phyloP scores from a whole-genome alignment of 306 rosid genomes.

The Phaseolus lunatus region DNA sequence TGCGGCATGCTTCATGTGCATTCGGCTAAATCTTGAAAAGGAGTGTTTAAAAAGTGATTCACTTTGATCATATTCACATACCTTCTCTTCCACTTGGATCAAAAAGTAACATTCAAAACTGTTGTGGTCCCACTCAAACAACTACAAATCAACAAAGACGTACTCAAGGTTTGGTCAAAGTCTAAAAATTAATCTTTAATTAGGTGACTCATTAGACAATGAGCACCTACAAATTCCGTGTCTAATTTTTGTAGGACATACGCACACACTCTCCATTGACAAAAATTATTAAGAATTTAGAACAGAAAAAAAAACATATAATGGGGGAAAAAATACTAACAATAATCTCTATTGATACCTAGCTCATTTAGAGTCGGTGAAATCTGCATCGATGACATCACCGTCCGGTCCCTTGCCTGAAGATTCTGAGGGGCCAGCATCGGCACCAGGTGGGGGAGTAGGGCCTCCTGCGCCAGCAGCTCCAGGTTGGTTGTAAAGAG shows the following conservation, averaged over 20 bases:
- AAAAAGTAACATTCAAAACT: not conserved
- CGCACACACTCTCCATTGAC: constrained; percentile 43
- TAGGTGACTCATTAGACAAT: not conserved
- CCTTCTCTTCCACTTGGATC: not conserved
- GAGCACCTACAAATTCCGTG: constrained; percentile 47
- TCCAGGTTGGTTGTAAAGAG: constrained; percentile 90
- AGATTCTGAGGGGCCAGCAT: constrained; percentile 74
- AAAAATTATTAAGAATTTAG: constrained; percentile 50
- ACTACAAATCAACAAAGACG: too few relatives aligned
- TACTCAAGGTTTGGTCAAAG: too few relatives aligned
- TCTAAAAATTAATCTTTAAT: too few relatives aligned
- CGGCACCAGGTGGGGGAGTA: constrained; percentile 63
- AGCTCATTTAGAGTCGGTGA: constrained; percentile 75
- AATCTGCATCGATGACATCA: constrained; percentile 91
- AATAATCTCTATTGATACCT: not conserved
- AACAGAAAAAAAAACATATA: too few relatives aligned
- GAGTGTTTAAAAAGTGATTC: not conserved
- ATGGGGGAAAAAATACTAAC: not conserved
- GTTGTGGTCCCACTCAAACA: not conserved
- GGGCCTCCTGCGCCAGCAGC: constrained; percentile 66
- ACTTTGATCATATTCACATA: too few relatives aligned
- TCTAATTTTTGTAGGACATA: constrained; percentile 42
- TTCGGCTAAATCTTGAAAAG: not conserved
- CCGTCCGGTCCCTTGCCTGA: constrained; percentile 75
- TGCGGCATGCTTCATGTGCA: constrained; percentile 43